Conservation (phyloP, 129 eudicot genomes). For the Artemisia annua region DNA sequence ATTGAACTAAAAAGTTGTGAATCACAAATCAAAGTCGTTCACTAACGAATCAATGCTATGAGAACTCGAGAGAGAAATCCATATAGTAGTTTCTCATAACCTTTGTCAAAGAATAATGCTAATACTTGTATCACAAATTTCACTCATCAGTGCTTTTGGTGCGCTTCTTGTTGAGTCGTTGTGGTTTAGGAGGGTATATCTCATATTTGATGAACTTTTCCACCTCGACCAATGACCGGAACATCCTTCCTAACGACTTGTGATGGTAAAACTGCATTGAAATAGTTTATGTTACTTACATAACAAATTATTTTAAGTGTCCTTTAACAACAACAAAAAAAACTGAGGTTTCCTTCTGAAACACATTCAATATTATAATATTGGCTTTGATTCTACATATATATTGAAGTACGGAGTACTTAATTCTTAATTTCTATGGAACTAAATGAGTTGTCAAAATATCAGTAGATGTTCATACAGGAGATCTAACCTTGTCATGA, state of each 20-base stretch:
- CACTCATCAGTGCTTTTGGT: slow-evolving; percentile 7
- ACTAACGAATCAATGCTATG: too few species aligned
- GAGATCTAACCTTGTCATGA: slow-evolving; percentile 35
- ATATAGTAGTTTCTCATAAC: background rate
- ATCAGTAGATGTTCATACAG: background rate
- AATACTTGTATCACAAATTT: background rate
- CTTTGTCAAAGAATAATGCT: background rate
- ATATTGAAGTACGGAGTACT: too few species aligned
- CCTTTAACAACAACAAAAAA: too few species aligned
- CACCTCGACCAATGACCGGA: slow-evolving; percentile 40
- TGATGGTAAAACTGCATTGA: slow-evolving; percentile 41
- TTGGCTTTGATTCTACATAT: too few species aligned
- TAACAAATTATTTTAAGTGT: too few species aligned
- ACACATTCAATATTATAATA: too few species aligned
- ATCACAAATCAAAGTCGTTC: too few species aligned
- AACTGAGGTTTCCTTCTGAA: too few species aligned
- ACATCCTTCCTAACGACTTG: slow-evolving; percentile 35
- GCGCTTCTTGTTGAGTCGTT: slow-evolving; percentile 16
- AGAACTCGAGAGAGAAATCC: background rate
- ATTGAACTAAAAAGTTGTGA: too few species aligned
- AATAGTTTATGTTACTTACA: background rate
- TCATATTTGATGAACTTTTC: slow-evolving; percentile 42
- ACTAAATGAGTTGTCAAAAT: too few species aligned
- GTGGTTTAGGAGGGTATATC: slow-evolving; percentile 40
- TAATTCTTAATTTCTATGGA: too few species aligned